Percentiles rank a stretch among this genome's conserved stretches.
Evolutionary conservation across 1,284 basidiomycete species (phyloP).

Genomic region (Puccinia hordei): DNA sequence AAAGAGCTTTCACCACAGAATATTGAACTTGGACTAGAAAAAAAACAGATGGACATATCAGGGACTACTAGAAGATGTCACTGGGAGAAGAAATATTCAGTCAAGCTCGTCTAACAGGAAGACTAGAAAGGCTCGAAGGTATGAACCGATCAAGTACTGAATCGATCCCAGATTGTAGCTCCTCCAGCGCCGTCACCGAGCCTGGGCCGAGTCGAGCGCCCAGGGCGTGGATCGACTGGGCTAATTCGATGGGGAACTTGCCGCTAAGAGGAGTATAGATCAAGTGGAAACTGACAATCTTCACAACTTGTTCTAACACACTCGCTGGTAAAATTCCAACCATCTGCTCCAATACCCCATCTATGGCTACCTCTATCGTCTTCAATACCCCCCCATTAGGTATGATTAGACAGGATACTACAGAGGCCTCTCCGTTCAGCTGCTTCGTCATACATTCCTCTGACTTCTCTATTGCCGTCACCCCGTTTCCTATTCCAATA

Average conservation of each 20-base stretch:
- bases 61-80: too few species aligned
- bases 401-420: background rate
- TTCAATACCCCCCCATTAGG: background rate
- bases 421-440: background rate
- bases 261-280: background rate
- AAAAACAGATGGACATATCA: too few species aligned
- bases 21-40: too few species aligned
- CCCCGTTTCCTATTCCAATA: slow-evolving; percentile 19
- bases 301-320: background rate
- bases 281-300: slow-evolving; percentile 6
- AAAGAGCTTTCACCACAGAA: too few species aligned
- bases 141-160: background rate
- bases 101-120: too few species aligned
- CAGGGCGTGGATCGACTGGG: background rate
- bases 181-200: background rate
- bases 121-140: background rate
- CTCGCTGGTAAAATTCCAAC: background rate
- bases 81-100: too few species aligned
- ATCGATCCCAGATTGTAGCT: background rate
- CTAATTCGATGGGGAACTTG: background rate
- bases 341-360: slow-evolving; percentile 8
- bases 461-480: background rate
- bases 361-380: background rate
- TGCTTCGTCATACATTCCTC: background rate
- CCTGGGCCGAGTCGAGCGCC: background rate